Base-by-base conservation (phyloP, 2,329 filamentous ascomycete species). In the Aspergillus novofumigatus region DNA sequence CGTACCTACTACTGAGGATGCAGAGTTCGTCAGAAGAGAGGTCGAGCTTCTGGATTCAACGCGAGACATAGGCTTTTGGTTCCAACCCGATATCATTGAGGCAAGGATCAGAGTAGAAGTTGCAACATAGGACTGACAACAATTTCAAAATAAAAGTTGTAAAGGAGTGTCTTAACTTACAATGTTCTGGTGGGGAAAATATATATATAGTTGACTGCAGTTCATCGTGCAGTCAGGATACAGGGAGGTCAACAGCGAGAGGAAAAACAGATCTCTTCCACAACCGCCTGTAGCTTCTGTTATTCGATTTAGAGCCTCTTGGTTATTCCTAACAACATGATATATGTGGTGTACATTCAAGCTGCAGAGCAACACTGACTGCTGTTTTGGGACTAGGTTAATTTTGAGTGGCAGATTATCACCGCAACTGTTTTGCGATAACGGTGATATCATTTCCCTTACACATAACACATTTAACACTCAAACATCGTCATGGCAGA, bases 1-100 rank as follows among this genome's bases (percentile, higher is more conserved):
- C 54, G 72, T 54, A 9, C 62, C 61, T 41, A 72, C 77, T 10
- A 85, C 82, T 1, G 52, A 52, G 28, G 57, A 55, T 26, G 41
- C 47, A 14, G 81, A 85, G 60, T 92, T 89, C 80, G 81, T 92
- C 51, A 87, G 87, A 72, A 81, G 92, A 57, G 91, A 96, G 72
- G 86, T 92, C 32, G 88, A 92, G 72, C 80, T 97, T 54, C 83
- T 83, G 56, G 88, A 93, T 66, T 89, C 91, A 11, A 92, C 91
- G 9, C 85, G 90, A 66, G 86, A 90, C 72, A 80, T 96, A 62
- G 91, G 91, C 1, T 93, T 91, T 66, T 91, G 88, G 74, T 85
- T 97, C 57, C 67, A 73, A 49, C 56, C 65, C 26, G 91, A 95
- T 69, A 86, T 87, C 0, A 71, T 78, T 59, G 86, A 90, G 67